Base-by-base conservation (phyloP, 176 grass and related monocot genomes). In the Triticum aestivum region DNA sequence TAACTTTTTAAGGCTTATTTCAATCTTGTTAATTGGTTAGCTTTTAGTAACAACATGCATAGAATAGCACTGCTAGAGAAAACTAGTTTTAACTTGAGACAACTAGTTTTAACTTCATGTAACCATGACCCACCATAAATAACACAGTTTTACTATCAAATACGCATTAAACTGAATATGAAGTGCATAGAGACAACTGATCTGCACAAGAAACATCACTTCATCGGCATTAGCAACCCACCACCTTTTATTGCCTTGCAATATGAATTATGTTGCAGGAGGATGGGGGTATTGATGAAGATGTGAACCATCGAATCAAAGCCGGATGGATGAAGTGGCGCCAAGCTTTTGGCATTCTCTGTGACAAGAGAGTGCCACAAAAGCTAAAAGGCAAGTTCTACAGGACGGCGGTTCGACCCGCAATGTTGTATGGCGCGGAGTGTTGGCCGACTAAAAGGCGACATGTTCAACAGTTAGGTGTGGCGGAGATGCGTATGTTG, bases 81-180 rank as follows among this genome's bases (percentile, higher is more conserved):
- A 87, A 82, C 15, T 34, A 77, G 58, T 4, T 76, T 82, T 32
- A 52, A 30, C 14, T 75, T 75, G 41, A 41, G 27, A 64, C 20
- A 87, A 82, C 15, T 45, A 77, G 67, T 4, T 77, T 82, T 32
- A 76, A 30, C 14, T 76, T 76, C 74, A 32, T 52, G 61, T 78
- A 62, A 42, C 52, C 73, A 78, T 88, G 73, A 45, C 67, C 20
- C 64, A 42, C 62, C 5, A 83, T 24, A 58, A 34, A 87, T 24
- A 49, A 54, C 5, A 73, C 18, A 18, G 14, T 52, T 81, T 75
- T 54, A 87, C 42, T 75, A 73, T 39, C 45, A 65, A 81, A 73
- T 17, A 64, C 15, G 17, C 5, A 11, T 65, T 65, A 80, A 65
- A 63, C 29, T 82, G 47, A 69, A 69, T 35, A 58, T 18, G 34